Percentiles rank a stretch among this genome's conserved stretches.
Evolutionary conservation across 73 alveolate genomes (phyloP).

Genomic region (Paramecium octaurelia): DNA sequence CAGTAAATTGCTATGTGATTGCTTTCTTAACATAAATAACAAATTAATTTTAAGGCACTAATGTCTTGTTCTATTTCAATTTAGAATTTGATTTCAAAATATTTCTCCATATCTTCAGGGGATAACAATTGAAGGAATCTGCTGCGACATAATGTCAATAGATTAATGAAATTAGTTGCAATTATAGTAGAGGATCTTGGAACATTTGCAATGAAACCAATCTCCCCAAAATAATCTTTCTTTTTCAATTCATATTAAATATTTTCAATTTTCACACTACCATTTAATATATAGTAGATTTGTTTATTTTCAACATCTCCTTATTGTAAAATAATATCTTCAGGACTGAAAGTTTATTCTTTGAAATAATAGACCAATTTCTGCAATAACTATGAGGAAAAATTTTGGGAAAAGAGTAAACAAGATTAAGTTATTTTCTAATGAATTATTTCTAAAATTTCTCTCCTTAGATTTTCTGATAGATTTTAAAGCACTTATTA

Average conservation of each 20-base stretch:
- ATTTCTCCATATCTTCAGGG: background rate
- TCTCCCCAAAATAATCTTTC: constrained; percentile 68
- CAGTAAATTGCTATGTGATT: background rate
- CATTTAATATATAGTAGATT: background rate
- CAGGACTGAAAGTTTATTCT: constrained; percentile 1
- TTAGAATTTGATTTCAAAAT: constrained; percentile 28
- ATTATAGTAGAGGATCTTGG: constrained; percentile 63
- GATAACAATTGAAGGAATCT: background rate
- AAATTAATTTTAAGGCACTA: background rate
- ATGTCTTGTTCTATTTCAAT: constrained; percentile 3
- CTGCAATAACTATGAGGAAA: background rate
- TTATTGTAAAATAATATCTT: background rate
- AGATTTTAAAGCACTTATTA: background rate
- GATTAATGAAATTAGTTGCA: constrained; percentile 44
- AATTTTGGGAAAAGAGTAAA: background rate
- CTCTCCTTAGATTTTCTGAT: background rate
- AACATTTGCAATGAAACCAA: constrained; percentile 65
- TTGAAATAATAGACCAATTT: background rate
- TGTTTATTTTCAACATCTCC: background rate
- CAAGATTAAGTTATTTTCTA: background rate
- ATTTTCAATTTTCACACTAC: background rate
- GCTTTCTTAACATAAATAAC: background rate
- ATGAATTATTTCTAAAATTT: background rate
- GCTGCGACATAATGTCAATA: background rate
- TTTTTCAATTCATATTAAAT: background rate